phyloP scores from a whole-genome alignment of 164 flowering plant species.

The Brasenia schreberi region DNA sequence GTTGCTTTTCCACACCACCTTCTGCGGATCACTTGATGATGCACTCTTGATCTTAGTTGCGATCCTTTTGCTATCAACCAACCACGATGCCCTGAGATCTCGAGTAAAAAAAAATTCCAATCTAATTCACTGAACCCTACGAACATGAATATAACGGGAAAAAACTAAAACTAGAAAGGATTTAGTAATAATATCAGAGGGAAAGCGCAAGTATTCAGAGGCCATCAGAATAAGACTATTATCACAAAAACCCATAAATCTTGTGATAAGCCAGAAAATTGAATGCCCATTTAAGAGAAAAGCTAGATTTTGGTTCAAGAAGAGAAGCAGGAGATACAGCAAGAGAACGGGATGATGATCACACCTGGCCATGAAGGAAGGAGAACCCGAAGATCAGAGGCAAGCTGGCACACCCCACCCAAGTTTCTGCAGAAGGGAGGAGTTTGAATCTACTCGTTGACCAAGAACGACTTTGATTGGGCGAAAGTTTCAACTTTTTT shows the following conservation, averaged over 20 bases:
- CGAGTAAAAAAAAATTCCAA: background rate
- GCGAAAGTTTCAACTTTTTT: no score
- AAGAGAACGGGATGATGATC: no score
- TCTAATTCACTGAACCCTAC: background rate
- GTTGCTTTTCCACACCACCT: conserved; percentile 61
- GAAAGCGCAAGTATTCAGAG: background rate
- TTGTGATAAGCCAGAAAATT: background rate
- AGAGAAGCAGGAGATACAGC: no score
- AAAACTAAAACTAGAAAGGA: background rate
- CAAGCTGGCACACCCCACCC: no score
- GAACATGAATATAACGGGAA: background rate
- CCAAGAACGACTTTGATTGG: no score
- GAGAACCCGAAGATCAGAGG: no score
- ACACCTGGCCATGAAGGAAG: no score
- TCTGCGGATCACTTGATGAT: conserved; percentile 29
- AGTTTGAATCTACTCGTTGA: no score
- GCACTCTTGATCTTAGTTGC: conserved; percentile 88
- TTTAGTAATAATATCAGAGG: background rate
- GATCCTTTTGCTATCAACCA: conserved; percentile 72
- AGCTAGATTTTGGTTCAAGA: no score
- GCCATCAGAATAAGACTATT: background rate
- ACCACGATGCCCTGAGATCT: conserved; percentile 65
- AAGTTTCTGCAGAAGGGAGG: no score
- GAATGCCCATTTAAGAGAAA: background rate
- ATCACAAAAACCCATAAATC: background rate